Base-by-base conservation (phyloP, 257 asterid genomes). In the Cruciata laevipes region DNA sequence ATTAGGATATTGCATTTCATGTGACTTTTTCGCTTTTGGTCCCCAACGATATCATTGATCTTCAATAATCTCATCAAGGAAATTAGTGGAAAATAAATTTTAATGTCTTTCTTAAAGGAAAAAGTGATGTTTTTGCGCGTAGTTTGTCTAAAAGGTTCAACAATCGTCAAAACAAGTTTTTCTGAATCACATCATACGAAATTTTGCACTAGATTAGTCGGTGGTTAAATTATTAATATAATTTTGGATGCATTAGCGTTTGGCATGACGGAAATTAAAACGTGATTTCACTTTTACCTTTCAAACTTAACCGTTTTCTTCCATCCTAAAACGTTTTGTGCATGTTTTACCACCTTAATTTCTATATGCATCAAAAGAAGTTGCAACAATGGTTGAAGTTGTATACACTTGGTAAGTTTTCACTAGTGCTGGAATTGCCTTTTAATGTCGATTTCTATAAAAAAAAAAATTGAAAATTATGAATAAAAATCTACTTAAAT, bases 11-110 rank as follows among this genome's bases (percentile, higher is more conserved):
- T 78, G 78, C 83, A 68, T 71, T 76, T 67, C 77, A 72, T 73
- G 68, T 72, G 69, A 65, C 73, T 83, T 64, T 78, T 69, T 74
- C 79, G 18, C 74, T 69, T 77, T 77, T 75, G 84, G 79, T 63
- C 83, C 83, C 71, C 81, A 76, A 69, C 57, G 30, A 76, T 59
- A 71, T 83, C 73, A 74, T 74, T 74, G 55, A 69, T 66, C 49
- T 72, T 74, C 75, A 72, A 66, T 72, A 74, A 71, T 78, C 59
- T 47, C 40, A 32, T 49, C 8, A 44, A 44, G n/a, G 30, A 9
- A 30, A 27, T 38, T 47, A 47, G 55, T 4, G 21, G 20, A 44
- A 47, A 47, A 47, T 47, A 14, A 14, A 47, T 17, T 16, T 47
- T 47, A 3, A 42, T 42, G 16, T 42, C 11, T 42, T 42, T 2